These are phyloP conservation scores for Yamadazyma pseudoaaseri DNA, from an alignment of 1,139 yeast genomes.

Conservation along the genomic window DNA sequence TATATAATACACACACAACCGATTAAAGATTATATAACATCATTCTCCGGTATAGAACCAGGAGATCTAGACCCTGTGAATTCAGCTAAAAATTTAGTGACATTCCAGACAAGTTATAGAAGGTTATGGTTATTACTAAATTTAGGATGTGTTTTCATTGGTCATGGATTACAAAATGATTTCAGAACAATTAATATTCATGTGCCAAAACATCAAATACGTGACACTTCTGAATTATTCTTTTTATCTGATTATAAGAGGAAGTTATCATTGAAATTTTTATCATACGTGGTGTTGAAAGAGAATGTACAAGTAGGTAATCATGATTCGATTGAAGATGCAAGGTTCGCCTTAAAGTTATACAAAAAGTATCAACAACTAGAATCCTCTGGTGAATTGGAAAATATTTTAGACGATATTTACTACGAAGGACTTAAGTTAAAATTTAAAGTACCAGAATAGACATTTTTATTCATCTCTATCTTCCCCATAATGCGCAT, in stretches of 20 bases:
- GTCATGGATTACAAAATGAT: constrained; percentile 91
- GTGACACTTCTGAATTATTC: constrained; percentile 85
- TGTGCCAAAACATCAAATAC: constrained; percentile 79
- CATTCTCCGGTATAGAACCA: constrained; percentile 87
- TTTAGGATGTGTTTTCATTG: constrained; percentile 88
- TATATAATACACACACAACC: constrained; percentile 73
- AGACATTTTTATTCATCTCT: not conserved
- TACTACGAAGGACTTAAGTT: constrained; percentile 70
- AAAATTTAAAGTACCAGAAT: constrained; percentile 40
- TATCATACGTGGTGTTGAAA: constrained; percentile 76
- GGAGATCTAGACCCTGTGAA: constrained; percentile 79
- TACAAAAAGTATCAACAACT: constrained; percentile 73
- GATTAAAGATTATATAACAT: constrained; percentile 84
- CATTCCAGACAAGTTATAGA: constrained; percentile 81
- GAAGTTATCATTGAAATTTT: constrained; percentile 80
- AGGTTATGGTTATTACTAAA: constrained; percentile 86
- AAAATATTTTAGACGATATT: constrained; percentile 58
- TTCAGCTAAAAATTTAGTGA: constrained; percentile 72
- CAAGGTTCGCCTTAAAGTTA: constrained; percentile 76
- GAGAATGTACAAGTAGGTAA: constrained; percentile 86
- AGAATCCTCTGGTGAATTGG: constrained; percentile 56
- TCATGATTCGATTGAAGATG: constrained; percentile 97
- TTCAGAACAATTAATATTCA: constrained; percentile 90
- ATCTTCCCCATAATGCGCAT: constrained; percentile 2
- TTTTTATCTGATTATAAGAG: constrained; percentile 70